phyloP scores from a whole-genome alignment of 2,329 filamentous ascomycete species.

The Cladosporium sp. region DNA sequence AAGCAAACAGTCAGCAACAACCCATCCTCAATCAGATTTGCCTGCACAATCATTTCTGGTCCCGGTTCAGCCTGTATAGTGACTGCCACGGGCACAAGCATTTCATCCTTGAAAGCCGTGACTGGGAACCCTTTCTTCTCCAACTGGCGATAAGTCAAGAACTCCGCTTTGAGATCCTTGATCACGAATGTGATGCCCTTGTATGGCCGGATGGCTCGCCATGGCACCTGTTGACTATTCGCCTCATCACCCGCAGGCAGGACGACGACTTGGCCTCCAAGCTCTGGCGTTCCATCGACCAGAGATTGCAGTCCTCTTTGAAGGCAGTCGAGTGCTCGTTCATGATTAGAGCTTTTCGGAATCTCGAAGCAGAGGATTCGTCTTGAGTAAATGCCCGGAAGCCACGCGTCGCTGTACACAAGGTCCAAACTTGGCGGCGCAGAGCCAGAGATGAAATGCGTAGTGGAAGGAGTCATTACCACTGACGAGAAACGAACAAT shows the following conservation, averaged over 20 bases:
- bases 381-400: conserved; percentile 19
- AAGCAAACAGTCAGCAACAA: conserved; percentile 20
- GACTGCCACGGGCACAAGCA: conserved; percentile 18
- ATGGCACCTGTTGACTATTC: conserved; percentile 12
- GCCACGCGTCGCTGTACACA: conserved; percentile 21
- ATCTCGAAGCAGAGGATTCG: conserved; percentile 19
- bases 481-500: too few relatives aligned
- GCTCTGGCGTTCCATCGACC: conserved; percentile 21
- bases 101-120: conserved; percentile 17
- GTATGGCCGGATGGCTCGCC: conserved; percentile 15
- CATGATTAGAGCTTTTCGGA: conserved; percentile 14
- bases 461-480: background rate
- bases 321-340: conserved; percentile 15
- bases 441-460: background rate
- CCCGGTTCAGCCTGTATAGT: conserved; percentile 19
- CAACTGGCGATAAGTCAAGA: conserved; percentile 15
- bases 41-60: conserved; percentile 16
- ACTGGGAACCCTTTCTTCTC: conserved; percentile 17
- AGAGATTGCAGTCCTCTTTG: conserved; percentile 17
- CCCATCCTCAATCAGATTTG: conserved; percentile 19
- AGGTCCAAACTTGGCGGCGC: background rate
- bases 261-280: conserved; percentile 15
- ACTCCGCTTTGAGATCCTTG: conserved; percentile 16
- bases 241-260: conserved; percentile 15
- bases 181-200: conserved; percentile 17